Percentiles rank a stretch among this genome's conserved stretches.
These are phyloP conservation scores for Amphirosellinia nigrospora DNA, from an alignment of 495 filamentous ascomycete species.

Conservation along the genomic window DNA sequence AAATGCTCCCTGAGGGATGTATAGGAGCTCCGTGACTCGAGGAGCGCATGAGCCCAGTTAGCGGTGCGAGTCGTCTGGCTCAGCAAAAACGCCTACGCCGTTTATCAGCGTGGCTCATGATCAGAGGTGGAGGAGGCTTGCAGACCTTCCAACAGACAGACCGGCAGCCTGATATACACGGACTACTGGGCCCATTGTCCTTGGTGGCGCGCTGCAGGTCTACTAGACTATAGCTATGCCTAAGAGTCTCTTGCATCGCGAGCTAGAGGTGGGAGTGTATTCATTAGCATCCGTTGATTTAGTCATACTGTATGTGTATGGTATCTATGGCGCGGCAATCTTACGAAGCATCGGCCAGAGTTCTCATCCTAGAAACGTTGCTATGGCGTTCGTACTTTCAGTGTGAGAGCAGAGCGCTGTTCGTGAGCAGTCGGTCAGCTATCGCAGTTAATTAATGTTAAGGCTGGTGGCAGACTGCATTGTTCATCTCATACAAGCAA, in stretches of 20 bases:
- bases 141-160: conserved; percentile 94
- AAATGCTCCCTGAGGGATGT: conserved; percentile 72
- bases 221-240: conserved; percentile 61
- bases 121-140: conserved; percentile 23
- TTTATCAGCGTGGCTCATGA: conserved; percentile 22
- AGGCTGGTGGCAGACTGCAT: conserved; percentile 2
- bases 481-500: background rate
- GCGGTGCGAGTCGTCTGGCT: conserved; percentile 70
- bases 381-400: background rate
- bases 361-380: conserved; percentile 59
- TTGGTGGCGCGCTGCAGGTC: conserved; percentile 72
- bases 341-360: conserved; percentile 68
- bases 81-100: conserved; percentile 74
- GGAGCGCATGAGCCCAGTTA: conserved; percentile 71
- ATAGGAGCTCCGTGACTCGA: conserved; percentile 76
- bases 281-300: background rate
- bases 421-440: background rate
- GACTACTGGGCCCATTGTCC: conserved; percentile 58
- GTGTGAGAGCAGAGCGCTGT: background rate
- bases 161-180: conserved; percentile 75
- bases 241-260: conserved; percentile 69
- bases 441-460: background rate
- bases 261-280: conserved; percentile 36
- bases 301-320: background rate
- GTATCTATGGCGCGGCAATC: conserved; percentile 1